Base-by-base conservation (phyloP, 1,284 basidiomycete genomes). In the Uromyces viciae-fabae region DNA sequence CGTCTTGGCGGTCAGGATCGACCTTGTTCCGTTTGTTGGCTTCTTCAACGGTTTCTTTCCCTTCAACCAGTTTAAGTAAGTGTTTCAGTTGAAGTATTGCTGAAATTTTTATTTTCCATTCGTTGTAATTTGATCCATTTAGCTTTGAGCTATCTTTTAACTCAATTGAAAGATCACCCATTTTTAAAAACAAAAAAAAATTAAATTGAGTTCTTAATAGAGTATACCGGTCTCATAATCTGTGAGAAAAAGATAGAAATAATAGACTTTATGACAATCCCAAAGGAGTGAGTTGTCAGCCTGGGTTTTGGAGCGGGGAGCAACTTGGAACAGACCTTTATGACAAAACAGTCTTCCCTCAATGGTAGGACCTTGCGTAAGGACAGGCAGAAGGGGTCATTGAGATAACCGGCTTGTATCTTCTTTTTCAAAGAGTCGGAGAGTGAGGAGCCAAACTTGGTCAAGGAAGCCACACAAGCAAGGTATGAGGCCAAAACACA, bases 181-280 rank as follows among this genome's bases (percentile, higher is more conserved):
- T 68, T 4, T 40, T 68, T 14, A 7, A n/a, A 68, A 4, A 9
- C 62, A 14, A 33, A 31, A 19, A 66, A 4, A 66, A 7, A 33
- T 66, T 15, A 66, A 66, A 15, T 33, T 66, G n/a, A 33, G 62
- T 28, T 9, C 7, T 66, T 9, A 33, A 31, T 9, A 4, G 3
- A 66, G 36, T 31, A 33, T 4, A 36, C 62, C 62, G 62, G 31
- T 66, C 62, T 66, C 62, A 66, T 66, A 66, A 66, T 66, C 62
- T 9, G 62, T 66, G 5, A 66, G 33, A 60, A 60, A 60, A 60
- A 14, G 11, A 11, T 49, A 11, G 46, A 22, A 49, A 49, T 49
- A 22, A 49, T 49, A 11, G 46, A 49, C n/a, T n/a, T n/a, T n/a
- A n/a, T n/a, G n/a, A n/a, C n/a, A n/a, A n/a, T n/a, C n/a, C n/a